Evolutionary conservation across 1,139 yeast genomes (phyloP), one percentile per base, ranked within the genome.

Genomic region (Kurtzmaniella natalensis): DNA sequence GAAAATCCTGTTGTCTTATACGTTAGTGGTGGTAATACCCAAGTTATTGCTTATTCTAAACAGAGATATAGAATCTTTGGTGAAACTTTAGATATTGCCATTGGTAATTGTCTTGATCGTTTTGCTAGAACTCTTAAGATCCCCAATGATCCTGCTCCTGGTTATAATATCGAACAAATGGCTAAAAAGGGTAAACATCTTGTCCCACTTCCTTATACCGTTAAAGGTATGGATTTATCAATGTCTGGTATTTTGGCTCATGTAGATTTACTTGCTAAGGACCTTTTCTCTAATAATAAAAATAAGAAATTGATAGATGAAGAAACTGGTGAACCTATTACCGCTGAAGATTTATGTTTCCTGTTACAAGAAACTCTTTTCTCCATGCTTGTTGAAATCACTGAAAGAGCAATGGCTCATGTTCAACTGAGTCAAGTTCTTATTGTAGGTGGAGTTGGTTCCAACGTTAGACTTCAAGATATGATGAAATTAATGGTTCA

Each of bases 331-430:
- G 72, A 72, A 35, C 53, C 58, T 18, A 73, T 87, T 35, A 83
- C 95, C 0, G 74, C 81, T 1, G 96, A 84, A 50, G 98, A 94
- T 52, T 68, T 92, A 37, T 92, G 99, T 56, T 92, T 80, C 51
- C 86, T 96, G 4, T 64, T 92, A 43, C 98, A 92, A 51, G 99
- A 92, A 51, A 83, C 88, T 26, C 63, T 92, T 25, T 92, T 83
- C 56, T 89, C 96, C 10, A 92, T 92, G 99, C 72, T 92, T 43
- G 97, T 94, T 15, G 99, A 92, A 59, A 92, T 92, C 47, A 92
- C 98, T 0, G 99, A 92, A 55, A 70, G 99, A 31, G 99, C 99
- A 2, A 84, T 92, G 94, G 98, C 98, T 0, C 99, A 92, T 52
- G 97, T 92, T 3, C 83, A 84, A 46, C 76, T 94, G 15, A 75